Evolutionary conservation across 169 alveolate species (phyloP).

Genomic region (Perkinsus chesapeaki): DNA sequence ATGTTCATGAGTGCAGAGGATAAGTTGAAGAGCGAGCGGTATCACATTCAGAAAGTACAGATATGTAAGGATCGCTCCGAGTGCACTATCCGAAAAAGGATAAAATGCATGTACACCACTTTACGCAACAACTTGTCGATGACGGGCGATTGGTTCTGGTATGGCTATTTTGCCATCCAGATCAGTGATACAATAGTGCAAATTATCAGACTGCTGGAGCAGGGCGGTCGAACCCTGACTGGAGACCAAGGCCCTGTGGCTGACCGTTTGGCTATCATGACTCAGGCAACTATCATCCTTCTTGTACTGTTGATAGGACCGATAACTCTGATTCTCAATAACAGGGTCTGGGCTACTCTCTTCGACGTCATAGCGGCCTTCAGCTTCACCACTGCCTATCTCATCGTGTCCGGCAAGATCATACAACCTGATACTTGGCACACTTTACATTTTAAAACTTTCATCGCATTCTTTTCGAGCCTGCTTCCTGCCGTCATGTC

Average conservation of each 20-base stretch:
- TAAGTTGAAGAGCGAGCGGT: neutral
- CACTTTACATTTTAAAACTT: neutral
- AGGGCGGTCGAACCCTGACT: neutral
- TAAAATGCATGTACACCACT: neutral
- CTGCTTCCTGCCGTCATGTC: neutral
- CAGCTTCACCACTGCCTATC: neutral
- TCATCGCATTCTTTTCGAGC: neutral
- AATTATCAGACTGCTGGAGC: neutral
- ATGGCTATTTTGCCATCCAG: neutral
- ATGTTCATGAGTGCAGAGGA: neutral
- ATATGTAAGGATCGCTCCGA: neutral
- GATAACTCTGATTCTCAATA: neutral
- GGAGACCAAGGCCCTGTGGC: neutral
- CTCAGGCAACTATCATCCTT: neutral
- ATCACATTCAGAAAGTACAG: neutral
- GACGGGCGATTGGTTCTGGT: neutral
- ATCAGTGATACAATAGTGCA: neutral
- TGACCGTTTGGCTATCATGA: neutral
- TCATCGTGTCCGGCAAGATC: neutral
- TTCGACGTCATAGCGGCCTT: neutral
- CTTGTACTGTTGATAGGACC: neutral
- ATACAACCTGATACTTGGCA: neutral
- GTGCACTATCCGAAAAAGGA: neutral
- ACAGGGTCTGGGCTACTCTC: neutral
- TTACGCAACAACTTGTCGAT: neutral